phyloP scores from a whole-genome alignment of 441 rosid genomes.

The Populus hybrid region DNA sequence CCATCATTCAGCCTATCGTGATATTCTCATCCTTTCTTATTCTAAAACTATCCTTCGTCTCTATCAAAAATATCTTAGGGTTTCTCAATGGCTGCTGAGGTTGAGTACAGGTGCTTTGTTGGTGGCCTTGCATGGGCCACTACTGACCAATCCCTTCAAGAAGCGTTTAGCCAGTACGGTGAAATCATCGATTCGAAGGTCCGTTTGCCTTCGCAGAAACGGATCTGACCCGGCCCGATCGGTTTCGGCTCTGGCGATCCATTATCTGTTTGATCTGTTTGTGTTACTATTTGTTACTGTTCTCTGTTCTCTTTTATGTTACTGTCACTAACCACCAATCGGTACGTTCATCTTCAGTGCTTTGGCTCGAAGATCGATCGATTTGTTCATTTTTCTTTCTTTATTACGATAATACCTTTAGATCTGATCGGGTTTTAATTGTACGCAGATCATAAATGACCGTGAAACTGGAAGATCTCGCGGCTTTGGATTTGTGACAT shows the following conservation, averaged over 20 bases:
- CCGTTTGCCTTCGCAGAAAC: conserved; percentile 68
- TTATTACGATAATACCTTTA: conserved; percentile 29
- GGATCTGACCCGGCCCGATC: conserved; percentile 52
- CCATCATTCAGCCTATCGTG: not conserved
- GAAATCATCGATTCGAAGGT: conserved; percentile 95
- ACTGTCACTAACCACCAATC: conserved; percentile 33
- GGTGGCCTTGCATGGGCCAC: conserved; percentile 98
- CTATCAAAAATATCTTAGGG: not conserved
- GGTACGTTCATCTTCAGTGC: conserved; percentile 92
- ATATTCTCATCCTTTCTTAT: not conserved
- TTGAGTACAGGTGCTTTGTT: conserved; percentile 86
- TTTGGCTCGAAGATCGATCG: conserved; percentile 70
- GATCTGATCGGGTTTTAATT: conserved; percentile 45
- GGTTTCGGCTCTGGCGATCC: conserved; percentile 41
- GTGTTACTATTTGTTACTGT: conserved; percentile 56
- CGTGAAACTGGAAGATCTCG: conserved; percentile 83
- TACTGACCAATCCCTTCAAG: conserved; percentile 48
- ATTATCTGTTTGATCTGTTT: conserved; percentile 59
- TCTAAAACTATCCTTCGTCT: not conserved
- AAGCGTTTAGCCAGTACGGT: conserved; percentile 63
- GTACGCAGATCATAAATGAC: conserved; percentile 56
- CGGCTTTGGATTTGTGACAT: conserved; percentile 78
- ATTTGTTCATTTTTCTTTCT: conserved; percentile 10
- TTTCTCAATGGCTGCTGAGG: conserved; percentile 31
- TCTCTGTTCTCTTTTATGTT: conserved; percentile 21